Conservation (phyloP, 1,284 basidiomycete species). For the Pseudozyma sp. region DNA sequence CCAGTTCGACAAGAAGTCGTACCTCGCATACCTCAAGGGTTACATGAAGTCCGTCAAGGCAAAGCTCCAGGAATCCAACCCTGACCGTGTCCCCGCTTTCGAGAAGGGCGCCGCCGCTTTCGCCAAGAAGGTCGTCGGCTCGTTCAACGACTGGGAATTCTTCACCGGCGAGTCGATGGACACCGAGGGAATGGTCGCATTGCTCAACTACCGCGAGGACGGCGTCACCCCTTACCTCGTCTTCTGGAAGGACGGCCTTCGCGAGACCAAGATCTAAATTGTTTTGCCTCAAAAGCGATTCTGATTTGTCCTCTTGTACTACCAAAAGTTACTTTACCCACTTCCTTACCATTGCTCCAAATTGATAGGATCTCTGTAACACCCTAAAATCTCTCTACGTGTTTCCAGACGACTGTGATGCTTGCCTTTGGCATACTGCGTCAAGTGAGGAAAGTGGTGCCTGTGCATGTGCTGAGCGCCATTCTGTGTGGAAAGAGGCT, state of each 20-base stretch:
- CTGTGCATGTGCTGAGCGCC: too few species aligned
- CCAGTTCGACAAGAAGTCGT: slow-evolving; percentile 91
- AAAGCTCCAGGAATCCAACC: slow-evolving; percentile 72
- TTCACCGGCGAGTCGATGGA: slow-evolving; percentile 81
- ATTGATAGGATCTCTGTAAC: not conserved
- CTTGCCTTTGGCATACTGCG: too few species aligned
- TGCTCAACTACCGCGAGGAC: slow-evolving; percentile 73
- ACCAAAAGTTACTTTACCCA: slow-evolving; percentile 1
- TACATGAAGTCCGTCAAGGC: slow-evolving; percentile 87
- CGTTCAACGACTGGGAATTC: slow-evolving; percentile 90
- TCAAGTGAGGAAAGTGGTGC: too few species aligned
- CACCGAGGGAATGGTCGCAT: slow-evolving; percentile 70
- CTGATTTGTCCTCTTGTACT: not conserved
- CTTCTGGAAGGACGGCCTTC: slow-evolving; percentile 69
- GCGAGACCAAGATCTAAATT: slow-evolving; percentile 67
- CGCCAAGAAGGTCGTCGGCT: slow-evolving; percentile 79
- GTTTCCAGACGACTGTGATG: too few species aligned
- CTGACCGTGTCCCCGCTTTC: slow-evolving; percentile 81
- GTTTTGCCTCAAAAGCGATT: not conserved
- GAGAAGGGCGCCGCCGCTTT: slow-evolving; percentile 80
- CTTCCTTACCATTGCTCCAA: not conserved
- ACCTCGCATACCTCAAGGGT: slow-evolving; percentile 83
- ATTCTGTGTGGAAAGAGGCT: too few species aligned
- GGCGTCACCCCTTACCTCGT: slow-evolving; percentile 76
- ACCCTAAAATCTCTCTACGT: not conserved